phyloP scores from a whole-genome alignment of 139 green algal species.

The Haematococcus sp. region DNA sequence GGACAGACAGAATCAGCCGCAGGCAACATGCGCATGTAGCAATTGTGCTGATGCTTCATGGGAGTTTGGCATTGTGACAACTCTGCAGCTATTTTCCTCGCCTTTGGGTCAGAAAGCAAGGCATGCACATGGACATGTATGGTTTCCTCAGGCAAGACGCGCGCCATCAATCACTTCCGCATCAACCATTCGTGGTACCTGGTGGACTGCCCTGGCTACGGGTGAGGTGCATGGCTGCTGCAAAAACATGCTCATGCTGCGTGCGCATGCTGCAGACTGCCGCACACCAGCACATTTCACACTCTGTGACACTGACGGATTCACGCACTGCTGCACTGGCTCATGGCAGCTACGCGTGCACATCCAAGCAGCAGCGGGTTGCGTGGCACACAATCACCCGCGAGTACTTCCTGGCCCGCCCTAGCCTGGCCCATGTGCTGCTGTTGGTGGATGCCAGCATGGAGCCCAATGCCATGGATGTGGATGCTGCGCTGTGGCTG shows the following conservation, averaged over 20 bases:
- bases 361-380: slow-evolving; percentile 44
- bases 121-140: background rate
- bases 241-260: background rate
- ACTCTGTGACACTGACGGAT: background rate
- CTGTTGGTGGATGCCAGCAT: slow-evolving; percentile 90
- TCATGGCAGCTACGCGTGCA: slow-evolving; percentile 70
- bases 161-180: slow-evolving; percentile 95
- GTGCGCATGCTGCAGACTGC: background rate
- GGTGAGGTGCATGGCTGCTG: slow-evolving; percentile 60
- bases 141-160: slow-evolving; percentile 82
- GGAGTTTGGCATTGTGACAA: too few species aligned
- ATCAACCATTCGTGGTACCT: slow-evolving; percentile 95
- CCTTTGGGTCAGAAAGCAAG: background rate
- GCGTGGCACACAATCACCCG: slow-evolving; percentile 56
- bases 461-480: slow-evolving; percentile 75
- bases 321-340: too few species aligned
- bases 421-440: slow-evolving; percentile 83
- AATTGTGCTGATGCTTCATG: too few species aligned
- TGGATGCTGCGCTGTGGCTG: slow-evolving; percentile 83
- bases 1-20: too few species aligned
- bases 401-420: slow-evolving; percentile 77
- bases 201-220: slow-evolving; percentile 94
- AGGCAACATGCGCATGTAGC: background rate
- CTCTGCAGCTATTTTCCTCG: too few species aligned
- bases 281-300: background rate